phyloP scores from a whole-genome alignment of 441 rosid species.

The Pelargonium hybrid region DNA sequence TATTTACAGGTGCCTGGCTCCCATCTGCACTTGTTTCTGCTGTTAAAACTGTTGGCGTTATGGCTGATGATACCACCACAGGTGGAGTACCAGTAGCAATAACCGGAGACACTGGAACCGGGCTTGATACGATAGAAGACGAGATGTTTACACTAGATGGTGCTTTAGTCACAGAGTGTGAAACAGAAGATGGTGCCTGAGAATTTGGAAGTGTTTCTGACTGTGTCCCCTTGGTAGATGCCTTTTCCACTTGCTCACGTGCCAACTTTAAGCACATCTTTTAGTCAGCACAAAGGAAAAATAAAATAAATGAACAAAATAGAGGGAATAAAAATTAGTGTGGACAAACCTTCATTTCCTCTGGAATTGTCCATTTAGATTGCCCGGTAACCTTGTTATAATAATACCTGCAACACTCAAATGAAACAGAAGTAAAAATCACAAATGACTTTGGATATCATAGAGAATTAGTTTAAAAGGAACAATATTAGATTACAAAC shows the following conservation, averaged over 20 bases:
- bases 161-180: constrained; percentile 26
- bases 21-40: constrained; percentile 23
- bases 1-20: constrained; percentile 23
- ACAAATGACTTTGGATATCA: constrained; percentile 13
- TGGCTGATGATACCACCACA: constrained; percentile 23
- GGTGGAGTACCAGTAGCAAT: constrained; percentile 23
- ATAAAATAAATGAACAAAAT: constrained; percentile 7
- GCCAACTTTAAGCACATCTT: constrained; percentile 38
- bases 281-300: constrained; percentile 9
- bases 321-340: constrained; percentile 1
- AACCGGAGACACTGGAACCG: constrained; percentile 29
- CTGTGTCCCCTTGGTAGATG: constrained; percentile 28
- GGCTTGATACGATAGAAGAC: constrained; percentile 31
- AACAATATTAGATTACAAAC: constrained; percentile 31
- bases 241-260: constrained; percentile 46
- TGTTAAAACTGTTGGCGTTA: constrained; percentile 29
- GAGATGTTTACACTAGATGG: constrained; percentile 32
- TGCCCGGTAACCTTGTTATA: constrained; percentile 58
- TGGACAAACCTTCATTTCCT: constrained; percentile 50
- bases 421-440: constrained; percentile 20
- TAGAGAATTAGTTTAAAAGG: constrained; percentile 11
- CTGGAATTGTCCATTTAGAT: constrained; percentile 63
- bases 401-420: constrained; percentile 43
- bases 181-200: constrained; percentile 22
- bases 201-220: constrained; percentile 26